Conservation (phyloP, 1,284 basidiomycete genomes). For the Microbotryum violaceum region DNA sequence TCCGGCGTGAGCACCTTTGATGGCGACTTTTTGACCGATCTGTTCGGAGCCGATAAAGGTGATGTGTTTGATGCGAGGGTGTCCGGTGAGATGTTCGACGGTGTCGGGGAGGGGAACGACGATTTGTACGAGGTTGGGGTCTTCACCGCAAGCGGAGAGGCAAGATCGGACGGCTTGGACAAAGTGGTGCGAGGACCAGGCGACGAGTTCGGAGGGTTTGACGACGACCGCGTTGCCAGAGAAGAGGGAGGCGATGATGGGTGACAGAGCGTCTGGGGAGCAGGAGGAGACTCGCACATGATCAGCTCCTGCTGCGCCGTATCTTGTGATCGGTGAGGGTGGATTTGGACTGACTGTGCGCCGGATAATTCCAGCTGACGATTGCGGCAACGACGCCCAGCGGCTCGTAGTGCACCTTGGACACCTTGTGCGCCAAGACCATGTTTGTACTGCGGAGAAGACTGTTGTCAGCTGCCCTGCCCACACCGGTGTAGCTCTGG, state of each 20-base stretch:
- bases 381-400: slow-evolving; percentile 87
- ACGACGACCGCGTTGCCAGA: slow-evolving; percentile 83
- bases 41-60: slow-evolving; percentile 78
- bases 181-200: slow-evolving; percentile 79
- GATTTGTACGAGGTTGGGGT: slow-evolving; percentile 72
- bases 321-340: neutral
- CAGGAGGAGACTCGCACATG: neutral
- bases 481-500: slow-evolving; percentile 10
- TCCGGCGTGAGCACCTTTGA: slow-evolving; percentile 29
- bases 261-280: slow-evolving; percentile 84
- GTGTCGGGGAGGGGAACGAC: slow-evolving; percentile 83
- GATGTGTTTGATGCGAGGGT: slow-evolving; percentile 62
- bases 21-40: slow-evolving; percentile 67
- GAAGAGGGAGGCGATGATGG: slow-evolving; percentile 81
- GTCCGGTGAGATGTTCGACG: slow-evolving; percentile 71
- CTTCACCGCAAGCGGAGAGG: slow-evolving; percentile 63
- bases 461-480: slow-evolving; percentile 10
- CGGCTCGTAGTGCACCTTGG: slow-evolving; percentile 76
- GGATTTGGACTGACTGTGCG: slow-evolving; percentile 46
- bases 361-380: slow-evolving; percentile 74
- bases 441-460: slow-evolving; percentile 51
- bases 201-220: slow-evolving; percentile 75
- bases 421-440: slow-evolving; percentile 73
- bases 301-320: neutral
- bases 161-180: slow-evolving; percentile 65